Conservation (phyloP, 2,329 filamentous ascomycete species). For the Harringtonia lauricola region DNA sequence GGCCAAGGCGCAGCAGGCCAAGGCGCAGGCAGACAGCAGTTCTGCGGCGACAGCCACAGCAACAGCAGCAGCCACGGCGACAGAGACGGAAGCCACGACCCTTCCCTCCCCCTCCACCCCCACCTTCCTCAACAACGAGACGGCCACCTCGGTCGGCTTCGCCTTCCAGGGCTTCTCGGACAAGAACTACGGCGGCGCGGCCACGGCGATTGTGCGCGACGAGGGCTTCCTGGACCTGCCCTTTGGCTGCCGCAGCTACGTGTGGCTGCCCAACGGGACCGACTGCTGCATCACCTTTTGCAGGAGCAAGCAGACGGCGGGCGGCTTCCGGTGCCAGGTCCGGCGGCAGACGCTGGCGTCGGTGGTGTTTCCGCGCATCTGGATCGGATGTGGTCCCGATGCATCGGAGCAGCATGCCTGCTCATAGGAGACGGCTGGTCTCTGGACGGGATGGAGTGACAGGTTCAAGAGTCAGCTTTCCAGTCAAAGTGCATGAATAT, state of each 20-base stretch:
- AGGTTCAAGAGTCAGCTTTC: no score
- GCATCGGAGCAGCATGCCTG: conserved; percentile 3
- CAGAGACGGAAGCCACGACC: neutral
- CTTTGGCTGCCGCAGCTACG: conserved; percentile 13
- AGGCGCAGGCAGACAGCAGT: neutral
- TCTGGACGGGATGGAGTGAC: no score
- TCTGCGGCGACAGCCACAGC: neutral
- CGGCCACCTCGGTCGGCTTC: conserved; percentile 9
- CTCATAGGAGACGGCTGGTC: neutral
- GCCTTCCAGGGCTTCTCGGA: conserved; percentile 22
- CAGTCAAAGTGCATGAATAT: no score
- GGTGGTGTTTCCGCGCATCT: conserved; percentile 1
- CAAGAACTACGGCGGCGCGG: conserved; percentile 13
- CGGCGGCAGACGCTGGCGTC: conserved; percentile 10
- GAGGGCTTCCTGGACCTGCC: conserved; percentile 16
- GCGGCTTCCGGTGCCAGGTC: conserved; percentile 20
- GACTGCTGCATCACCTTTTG: conserved; percentile 19
- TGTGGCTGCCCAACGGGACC: conserved; percentile 15
- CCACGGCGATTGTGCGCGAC: conserved; percentile 13
- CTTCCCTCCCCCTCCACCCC: neutral
- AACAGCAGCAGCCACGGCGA: neutral
- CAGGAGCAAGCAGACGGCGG: conserved; percentile 11
- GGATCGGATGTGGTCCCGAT: conserved; percentile 5
- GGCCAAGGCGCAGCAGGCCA: neutral
- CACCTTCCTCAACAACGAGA: conserved; percentile 14